These are phyloP conservation scores for Pterula multifida DNA, from an alignment of 1,284 basidiomycete species.

Conservation along the genomic window DNA sequence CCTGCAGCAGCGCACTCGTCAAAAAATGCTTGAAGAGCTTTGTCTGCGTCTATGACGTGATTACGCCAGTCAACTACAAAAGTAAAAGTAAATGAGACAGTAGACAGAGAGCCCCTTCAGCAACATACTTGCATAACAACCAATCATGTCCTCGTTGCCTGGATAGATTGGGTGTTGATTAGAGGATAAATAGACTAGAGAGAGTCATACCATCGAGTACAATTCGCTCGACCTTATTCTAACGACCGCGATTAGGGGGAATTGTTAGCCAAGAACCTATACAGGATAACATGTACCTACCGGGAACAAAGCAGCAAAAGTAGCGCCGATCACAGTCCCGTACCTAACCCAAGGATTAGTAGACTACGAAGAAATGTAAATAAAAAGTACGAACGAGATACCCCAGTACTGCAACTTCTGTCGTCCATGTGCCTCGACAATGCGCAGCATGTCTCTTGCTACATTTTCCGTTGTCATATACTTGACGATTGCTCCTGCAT, in stretches of 20 bases:
- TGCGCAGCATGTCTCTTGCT: neutral
- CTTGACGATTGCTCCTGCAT: neutral
- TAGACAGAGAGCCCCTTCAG: too few species aligned
- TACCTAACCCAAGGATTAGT: neutral
- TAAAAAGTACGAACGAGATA: conserved; percentile 1
- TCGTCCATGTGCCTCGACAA: neutral
- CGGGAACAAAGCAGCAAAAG: conserved; percentile 2
- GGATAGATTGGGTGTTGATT: neutral
- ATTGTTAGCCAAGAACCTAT: too few species aligned
- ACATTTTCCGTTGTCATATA: conserved; percentile 1
- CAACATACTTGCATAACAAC: too few species aligned
- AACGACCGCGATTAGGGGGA: too few species aligned
- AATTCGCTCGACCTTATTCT: conserved; percentile 1
- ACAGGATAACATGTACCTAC: too few species aligned
- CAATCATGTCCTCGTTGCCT: neutral
- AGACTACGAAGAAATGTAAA: too few species aligned
- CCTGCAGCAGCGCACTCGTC: conserved; percentile 1
- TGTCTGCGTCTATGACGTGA: neutral
- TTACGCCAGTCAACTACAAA: neutral
- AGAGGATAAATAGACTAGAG: neutral
- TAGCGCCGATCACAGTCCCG: conserved; percentile 1
- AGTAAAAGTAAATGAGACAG: neutral
- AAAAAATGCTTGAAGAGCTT: neutral
- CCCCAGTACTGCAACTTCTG: conserved; percentile 2
- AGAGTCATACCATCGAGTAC: neutral